Base-by-base conservation (phyloP, 345 rosid genomes). In the Erysimum cheiranthoides region DNA sequence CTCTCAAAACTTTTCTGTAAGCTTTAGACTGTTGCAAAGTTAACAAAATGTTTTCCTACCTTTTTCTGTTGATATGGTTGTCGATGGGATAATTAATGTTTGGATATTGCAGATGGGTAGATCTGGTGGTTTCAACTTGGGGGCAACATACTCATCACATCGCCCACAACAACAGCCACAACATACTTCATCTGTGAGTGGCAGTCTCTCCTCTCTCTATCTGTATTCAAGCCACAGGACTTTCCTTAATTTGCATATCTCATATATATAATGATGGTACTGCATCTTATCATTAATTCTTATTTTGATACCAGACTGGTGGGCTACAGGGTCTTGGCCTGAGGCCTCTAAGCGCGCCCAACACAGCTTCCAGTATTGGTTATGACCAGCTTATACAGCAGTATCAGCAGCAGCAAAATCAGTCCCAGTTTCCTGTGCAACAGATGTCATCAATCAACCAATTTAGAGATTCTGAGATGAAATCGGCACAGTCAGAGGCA, bases 1-100 rank as follows among this genome's bases (percentile, higher is more conserved):
- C 80, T 88, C 97, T 70, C 99, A 96, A 84, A 96, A 89, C 85
- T 93, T 91, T 78, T 84, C 97, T 61, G 99, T 96, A 82, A 84
- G 99, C 78, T 59, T 39, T 51, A 11, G 50, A 54, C 18, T 64
- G 27, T 66, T 70, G 27, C 10, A 25, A 53, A 61, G 50, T 62
- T 71, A 17, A 60, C 40, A 53, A 50, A 8, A 43, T 71, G 50
- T 65, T 45, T 54, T 62, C 36, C 39, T 21, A 30, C 8, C 4
- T 66, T 17, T 42, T 18, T 61, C 30, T 28, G 3, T 34, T 46
- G 53, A 40, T 38, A 5, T 59, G 54, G 45, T 50, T 51, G 18
- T 49, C 62, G n/a, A 30, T 68, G 58, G 17, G 54, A 46, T 65
- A 35, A 3, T 40, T 59, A 40, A 75, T 45, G 52, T 60, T 56